These are phyloP conservation scores for Ajuga chamaepitys DNA, from an alignment of 257 asterid genomes.

Conservation along the genomic window DNA sequence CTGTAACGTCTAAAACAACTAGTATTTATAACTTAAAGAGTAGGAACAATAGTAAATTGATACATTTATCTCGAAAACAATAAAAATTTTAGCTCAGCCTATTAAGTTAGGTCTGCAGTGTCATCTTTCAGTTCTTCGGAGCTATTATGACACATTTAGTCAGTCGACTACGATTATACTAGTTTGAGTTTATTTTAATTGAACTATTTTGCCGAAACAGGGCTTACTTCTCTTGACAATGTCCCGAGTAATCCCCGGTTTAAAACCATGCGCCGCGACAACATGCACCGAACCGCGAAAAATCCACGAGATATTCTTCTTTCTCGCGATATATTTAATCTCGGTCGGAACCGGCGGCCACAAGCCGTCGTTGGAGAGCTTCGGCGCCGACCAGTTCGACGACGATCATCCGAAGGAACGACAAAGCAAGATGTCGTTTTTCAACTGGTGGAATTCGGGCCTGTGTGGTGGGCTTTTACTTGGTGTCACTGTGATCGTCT, in stretches of 20 bases:
- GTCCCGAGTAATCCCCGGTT: slow-evolving; percentile 51
- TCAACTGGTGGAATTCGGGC: slow-evolving; percentile 91
- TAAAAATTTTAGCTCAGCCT: too few relatives aligned
- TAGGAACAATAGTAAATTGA: too few relatives aligned
- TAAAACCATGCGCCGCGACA: slow-evolving; percentile 40
- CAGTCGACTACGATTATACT: too few relatives aligned
- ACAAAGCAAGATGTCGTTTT: slow-evolving; percentile 63
- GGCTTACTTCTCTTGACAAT: slow-evolving; percentile 69
- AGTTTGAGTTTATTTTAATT: too few relatives aligned
- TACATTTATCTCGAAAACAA: too few relatives aligned
- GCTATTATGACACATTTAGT: too few relatives aligned
- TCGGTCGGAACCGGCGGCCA: slow-evolving; percentile 88
- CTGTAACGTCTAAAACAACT: too few relatives aligned
- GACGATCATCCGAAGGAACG: slow-evolving; percentile 69
- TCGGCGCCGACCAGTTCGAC: slow-evolving; percentile 95
- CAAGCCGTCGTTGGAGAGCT: slow-evolving; percentile 87
- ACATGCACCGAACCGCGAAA: slow-evolving; percentile 31
- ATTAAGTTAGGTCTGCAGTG: too few relatives aligned
- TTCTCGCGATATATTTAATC: slow-evolving; percentile 66
- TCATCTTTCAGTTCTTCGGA: too few relatives aligned
- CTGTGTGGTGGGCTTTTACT: slow-evolving; percentile 62
- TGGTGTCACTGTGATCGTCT: slow-evolving; percentile 63
- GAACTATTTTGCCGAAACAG: slow-evolving; percentile 29
- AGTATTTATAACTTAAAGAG: too few relatives aligned
- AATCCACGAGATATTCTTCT: slow-evolving; percentile 55